Evolutionary conservation across 2,329 filamentous ascomycete species (phyloP), one percentile per base, ranked within the genome.

Genomic region (Talaromyces islandicus): DNA sequence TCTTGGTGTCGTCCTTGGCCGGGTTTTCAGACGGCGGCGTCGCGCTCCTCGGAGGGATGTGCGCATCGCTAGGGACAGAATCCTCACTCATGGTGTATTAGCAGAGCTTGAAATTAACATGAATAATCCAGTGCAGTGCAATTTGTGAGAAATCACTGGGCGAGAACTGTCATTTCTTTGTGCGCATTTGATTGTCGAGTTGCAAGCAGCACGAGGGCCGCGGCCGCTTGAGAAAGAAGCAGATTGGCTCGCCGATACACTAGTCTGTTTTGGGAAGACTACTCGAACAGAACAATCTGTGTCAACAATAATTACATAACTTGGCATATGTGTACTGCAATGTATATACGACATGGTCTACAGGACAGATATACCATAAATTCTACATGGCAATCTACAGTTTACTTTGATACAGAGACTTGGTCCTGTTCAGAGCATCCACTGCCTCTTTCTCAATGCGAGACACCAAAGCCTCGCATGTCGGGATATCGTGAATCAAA

Each of bases 401-500:
- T 77, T 88, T 90, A 65, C 85, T 81, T 61, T 80, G 73, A 63
- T 86, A 77, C 55, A 90, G 76, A 27, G 80, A 72, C 57, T 82
- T 78, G 62, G 83, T 84, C 69, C 85, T 83, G 68, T 77, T 81
- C 64, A 92, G 77, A 4, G 88, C 81, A 60, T 84, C 81, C 71
- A 88, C 82, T 0, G 90, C 90, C 73, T 93, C 90, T 71, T 81
- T 86, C 79, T 92, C 89, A 67, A 94, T 92, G 60, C 90, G 83
- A 66, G 80, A 80, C 10, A 92, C 77, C 27, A 94, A 78, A 1
- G 78, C 86, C 53, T 83, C 83, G 70, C 90, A 93, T 0, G 88
- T 90, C 9, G 89, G 89, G 58, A 92, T 90, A 68, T 94, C 90
- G 67, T 93, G 86, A 63, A 94, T 94, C 59, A 94, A 74, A 6